phyloP scores from a whole-genome alignment of 2,329 filamentous ascomycete species.

The Colletotrichum endophyticum region DNA sequence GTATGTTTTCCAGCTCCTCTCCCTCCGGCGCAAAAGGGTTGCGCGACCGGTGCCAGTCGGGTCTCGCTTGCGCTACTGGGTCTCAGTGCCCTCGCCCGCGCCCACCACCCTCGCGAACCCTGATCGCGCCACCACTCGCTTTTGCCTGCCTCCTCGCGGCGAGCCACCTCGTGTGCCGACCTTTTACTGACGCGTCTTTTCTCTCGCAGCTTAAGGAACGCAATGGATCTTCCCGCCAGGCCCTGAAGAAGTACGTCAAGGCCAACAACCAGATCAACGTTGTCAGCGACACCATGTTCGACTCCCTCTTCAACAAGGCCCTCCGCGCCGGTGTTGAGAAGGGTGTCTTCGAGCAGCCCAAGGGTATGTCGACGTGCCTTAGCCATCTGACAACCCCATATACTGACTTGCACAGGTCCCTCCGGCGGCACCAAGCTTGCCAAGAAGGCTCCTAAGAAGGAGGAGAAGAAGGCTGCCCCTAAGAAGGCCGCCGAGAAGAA shows the following conservation, averaged over 20 bases:
- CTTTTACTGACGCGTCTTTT: constrained; percentile 43
- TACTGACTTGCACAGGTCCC: constrained; percentile 58
- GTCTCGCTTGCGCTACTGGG: neutral
- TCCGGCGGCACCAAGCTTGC: constrained; percentile 93
- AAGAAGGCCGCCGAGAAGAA: constrained; percentile 30
- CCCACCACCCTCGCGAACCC: constrained; percentile 1
- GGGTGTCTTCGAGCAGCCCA: constrained; percentile 86
- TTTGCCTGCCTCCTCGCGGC: neutral
- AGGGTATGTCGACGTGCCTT: constrained; percentile 65
- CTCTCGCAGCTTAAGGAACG: constrained; percentile 62
- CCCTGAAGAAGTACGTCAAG: constrained; percentile 61
- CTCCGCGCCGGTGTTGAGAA: constrained; percentile 83
- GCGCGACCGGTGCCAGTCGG: neutral
- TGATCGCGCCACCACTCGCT: constrained; percentile 17
- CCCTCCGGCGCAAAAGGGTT: constrained; percentile 40
- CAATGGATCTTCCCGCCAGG: constrained; percentile 66
- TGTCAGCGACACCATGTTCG: constrained; percentile 60
- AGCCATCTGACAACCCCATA: neutral
- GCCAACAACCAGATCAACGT: constrained; percentile 43
- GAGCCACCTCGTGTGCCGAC: constrained; percentile 16
- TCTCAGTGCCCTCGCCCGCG: neutral
- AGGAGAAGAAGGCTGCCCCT: constrained; percentile 37
- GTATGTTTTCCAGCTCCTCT: constrained; percentile 50
- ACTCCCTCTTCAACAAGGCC: constrained; percentile 84
- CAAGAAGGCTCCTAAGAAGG: constrained; percentile 59